Percentiles rank a stretch among this genome's conserved stretches.
These are phyloP conservation scores for Backusella psychrophila DNA, from an alignment of 192 early-diverging fungal species.

Conservation along the genomic window DNA sequence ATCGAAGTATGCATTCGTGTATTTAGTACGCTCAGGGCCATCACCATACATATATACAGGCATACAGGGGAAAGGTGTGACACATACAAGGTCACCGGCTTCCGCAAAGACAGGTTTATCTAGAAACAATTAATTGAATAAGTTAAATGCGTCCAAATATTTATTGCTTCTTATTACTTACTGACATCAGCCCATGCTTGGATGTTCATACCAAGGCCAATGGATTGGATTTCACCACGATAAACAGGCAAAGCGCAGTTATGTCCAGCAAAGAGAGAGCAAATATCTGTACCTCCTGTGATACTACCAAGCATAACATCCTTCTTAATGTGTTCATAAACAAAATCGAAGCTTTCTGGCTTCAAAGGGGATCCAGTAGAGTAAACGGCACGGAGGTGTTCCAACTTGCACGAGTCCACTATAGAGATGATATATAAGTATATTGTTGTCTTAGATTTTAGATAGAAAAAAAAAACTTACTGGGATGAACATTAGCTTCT, in stretches of 20 bases:
- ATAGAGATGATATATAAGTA: not conserved
- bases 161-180: slow-evolving; percentile 21
- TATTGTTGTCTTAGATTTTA: not conserved
- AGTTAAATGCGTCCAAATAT: not conserved
- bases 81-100: slow-evolving; percentile 92
- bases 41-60: slow-evolving; percentile 96
- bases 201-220: slow-evolving; percentile 91
- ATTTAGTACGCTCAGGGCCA: slow-evolving; percentile 62
- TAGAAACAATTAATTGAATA: not conserved
- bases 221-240: slow-evolving; percentile 92
- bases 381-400: slow-evolving; percentile 72
- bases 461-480: slow-evolving; percentile 14
- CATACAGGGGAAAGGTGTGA: slow-evolving; percentile 95
- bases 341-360: slow-evolving; percentile 91
- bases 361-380: slow-evolving; percentile 95
- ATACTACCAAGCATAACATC: slow-evolving; percentile 91
- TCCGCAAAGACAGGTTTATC: slow-evolving; percentile 62
- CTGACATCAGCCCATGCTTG: slow-evolving; percentile 83
- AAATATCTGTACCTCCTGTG: slow-evolving; percentile 97
- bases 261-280: slow-evolving; percentile 92
- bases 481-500: slow-evolving; percentile 68
- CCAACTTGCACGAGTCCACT: slow-evolving; percentile 57
- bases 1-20: slow-evolving; percentile 86
- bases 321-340: slow-evolving; percentile 81
- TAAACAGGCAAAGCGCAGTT: slow-evolving; percentile 89